Evolutionary conservation across 108 stramenopile genomes (phyloP).

Genomic region (Conticribra guillardii): DNA sequence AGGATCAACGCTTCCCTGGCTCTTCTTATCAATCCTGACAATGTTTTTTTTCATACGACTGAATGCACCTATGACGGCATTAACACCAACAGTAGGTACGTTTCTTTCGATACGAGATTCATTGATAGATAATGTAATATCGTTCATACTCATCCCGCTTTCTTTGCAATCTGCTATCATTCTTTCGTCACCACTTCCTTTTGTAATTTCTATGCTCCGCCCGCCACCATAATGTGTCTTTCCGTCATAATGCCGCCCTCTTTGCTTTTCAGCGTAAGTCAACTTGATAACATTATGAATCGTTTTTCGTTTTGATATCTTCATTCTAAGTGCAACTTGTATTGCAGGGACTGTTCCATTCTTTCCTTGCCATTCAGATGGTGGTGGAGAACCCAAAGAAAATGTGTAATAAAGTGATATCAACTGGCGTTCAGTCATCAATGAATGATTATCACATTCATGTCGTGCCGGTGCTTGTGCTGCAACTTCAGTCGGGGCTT

Average conservation of each 20-base stretch:
- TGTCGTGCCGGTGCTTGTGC: too few relatives aligned
- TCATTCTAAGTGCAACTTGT: not conserved
- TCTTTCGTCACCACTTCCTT: not conserved
- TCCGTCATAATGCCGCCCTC: not conserved
- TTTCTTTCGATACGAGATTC: not conserved
- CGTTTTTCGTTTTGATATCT: not conserved
- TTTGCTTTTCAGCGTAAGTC: not conserved
- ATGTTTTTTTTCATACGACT: not conserved
- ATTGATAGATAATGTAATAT: not conserved
- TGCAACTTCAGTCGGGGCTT: too few relatives aligned
- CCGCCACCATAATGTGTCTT: not conserved
- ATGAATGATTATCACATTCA: too few relatives aligned
- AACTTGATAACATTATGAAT: not conserved
- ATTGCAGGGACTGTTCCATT: not conserved
- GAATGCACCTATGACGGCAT: not conserved
- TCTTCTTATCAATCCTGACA: not conserved
- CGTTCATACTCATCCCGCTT: not conserved
- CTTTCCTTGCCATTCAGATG: not conserved
- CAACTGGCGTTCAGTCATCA: too few relatives aligned
- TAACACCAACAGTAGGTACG: not conserved
- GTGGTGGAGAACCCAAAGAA: not conserved
- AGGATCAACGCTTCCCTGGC: not conserved
- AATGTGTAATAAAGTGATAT: not conserved
- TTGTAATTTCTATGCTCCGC: not conserved
- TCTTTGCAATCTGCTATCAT: not conserved